Base-by-base conservation (phyloP, 768 basidiomycete genomes). In the Vararia minispora region DNA sequence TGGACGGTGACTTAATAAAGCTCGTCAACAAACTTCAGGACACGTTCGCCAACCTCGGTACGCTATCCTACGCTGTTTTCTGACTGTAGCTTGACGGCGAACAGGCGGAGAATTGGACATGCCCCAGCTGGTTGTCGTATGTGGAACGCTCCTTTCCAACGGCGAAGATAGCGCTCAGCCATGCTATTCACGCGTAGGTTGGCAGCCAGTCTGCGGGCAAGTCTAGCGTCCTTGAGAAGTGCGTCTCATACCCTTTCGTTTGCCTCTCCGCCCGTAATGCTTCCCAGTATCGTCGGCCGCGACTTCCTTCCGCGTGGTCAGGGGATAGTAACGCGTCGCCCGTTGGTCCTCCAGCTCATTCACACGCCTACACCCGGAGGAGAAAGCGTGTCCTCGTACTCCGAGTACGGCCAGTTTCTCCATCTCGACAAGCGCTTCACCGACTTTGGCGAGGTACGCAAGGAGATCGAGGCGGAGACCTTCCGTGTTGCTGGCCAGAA, bases 391-490 rank as follows among this genome's bases (percentile, higher is more conserved):
- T 60, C 66, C 12, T 43, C 58, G 18, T 69, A 72, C 47, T 69
- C 76, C 1, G 94, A 97, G 71, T 98, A 92, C 80, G 94, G 77
- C 31, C 95, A 98, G 59, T 99, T 99, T 61, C 72, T 98, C 21
- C 95, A 99, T 58, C 69, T 94, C 40, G 92, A 97, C 71, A 88
- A 87, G 57, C 76, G 86, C 28, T 97, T 91, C 62, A 91, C 89
- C n/a, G 94, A 98, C 55, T 98, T 92, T 53, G 66, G 72, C 31
- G 94, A 98, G 52, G 84, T 98, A 47, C 72, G 94, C 28, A 84
- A 81, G 48, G 95, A 99, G 65, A 99, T 99, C 42, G 95, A 99
- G 60, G 82, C 87, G 56, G 95, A 99, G 66, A 99, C 95, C 2
- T 91, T 81, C 58, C 69, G 95, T 30, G 92, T 99, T 13, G 95